Evolutionary conservation across 2,329 filamentous ascomycete species (phyloP).

Genomic region (Aspergillus sp.): DNA sequence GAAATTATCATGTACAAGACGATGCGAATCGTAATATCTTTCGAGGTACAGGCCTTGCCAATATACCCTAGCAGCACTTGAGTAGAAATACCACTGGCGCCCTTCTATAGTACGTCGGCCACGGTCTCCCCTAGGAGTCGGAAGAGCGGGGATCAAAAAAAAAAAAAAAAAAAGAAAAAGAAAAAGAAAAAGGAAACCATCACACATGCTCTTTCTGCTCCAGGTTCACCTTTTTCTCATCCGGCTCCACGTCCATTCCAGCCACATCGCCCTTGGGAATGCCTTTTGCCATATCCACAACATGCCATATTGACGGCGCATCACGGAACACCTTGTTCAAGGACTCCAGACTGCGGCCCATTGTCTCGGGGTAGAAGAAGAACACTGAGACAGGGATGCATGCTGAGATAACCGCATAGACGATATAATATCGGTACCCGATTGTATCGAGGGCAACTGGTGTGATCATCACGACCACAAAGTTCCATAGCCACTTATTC

Average conservation of each 20-base stretch:
- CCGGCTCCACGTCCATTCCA: neutral
- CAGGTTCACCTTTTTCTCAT: neutral
- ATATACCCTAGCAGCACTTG: too few relatives aligned
- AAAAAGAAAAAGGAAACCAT: neutral
- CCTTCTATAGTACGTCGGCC: too few relatives aligned
- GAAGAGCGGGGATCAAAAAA: neutral
- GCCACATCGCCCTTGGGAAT: conserved; percentile 3
- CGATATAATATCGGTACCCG: conserved; percentile 19
- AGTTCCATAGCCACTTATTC: conserved; percentile 16
- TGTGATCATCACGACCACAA: conserved; percentile 22
- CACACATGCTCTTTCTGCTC: neutral
- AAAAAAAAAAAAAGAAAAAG: neutral
- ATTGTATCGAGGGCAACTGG: conserved; percentile 20
- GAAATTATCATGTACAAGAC: too few relatives aligned
- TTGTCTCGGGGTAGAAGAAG: conserved; percentile 24
- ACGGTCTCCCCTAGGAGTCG: too few relatives aligned
- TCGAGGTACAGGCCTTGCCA: too few relatives aligned
- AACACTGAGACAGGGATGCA: conserved; percentile 16
- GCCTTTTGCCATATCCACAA: conserved; percentile 7
- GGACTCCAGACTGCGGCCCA: conserved; percentile 18
- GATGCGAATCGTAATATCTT: too few relatives aligned
- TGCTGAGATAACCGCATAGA: conserved; percentile 18
- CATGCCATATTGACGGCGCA: conserved; percentile 10
- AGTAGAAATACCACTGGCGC: too few relatives aligned
- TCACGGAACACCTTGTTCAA: conserved; percentile 22